Evolutionary conservation across 108 stramenopile species (phyloP), one percentile per base, ranked within the genome.

Genomic region (Heterococcus sp.): DNA sequence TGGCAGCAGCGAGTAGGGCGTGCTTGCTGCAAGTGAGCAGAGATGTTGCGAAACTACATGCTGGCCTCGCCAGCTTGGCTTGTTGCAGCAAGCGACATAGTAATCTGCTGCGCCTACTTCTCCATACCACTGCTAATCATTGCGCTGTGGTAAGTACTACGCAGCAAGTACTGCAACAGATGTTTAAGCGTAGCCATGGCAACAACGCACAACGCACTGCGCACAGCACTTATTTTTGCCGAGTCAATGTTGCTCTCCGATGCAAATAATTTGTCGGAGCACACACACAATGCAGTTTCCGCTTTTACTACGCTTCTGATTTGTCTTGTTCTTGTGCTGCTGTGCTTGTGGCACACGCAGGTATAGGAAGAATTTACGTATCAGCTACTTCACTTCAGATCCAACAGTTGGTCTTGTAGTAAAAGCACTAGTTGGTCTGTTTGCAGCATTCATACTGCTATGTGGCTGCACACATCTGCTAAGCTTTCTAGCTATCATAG

Each of bases 11-110:
- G n/a, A n/a, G n/a, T n/a, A n/a, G n/a, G n/a, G n/a, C n/a, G n/a
- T n/a, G n/a, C n/a, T n/a, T n/a, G n/a, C n/a, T n/a, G n/a, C n/a
- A n/a, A n/a, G n/a, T n/a, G n/a, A n/a, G n/a, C n/a, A n/a, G n/a
- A n/a, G n/a, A n/a, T n/a, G n/a, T n/a, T n/a, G n/a, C n/a, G n/a
- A n/a, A n/a, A n/a, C n/a, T n/a, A n/a, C n/a, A n/a, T n/a, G n/a
- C n/a, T n/a, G n/a, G n/a, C n/a, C n/a, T n/a, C 46, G 46, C 46
- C 46, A 58, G 46, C 46, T 58, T 58, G 46, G 46, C 46, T 58
- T 58, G 46, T 58, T 21, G 46, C 46, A 14, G 21, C 46, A 21
- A 21, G 14, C 21, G 46, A 58, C 46, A 14, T 58, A 21, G 46
- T 58, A 21, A 21, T 58, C 14, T 58, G 46, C 46, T 58, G 8